phyloP scores from a whole-genome alignment of 352 stramenopile genomes.

The Phytophthora tubulina region DNA sequence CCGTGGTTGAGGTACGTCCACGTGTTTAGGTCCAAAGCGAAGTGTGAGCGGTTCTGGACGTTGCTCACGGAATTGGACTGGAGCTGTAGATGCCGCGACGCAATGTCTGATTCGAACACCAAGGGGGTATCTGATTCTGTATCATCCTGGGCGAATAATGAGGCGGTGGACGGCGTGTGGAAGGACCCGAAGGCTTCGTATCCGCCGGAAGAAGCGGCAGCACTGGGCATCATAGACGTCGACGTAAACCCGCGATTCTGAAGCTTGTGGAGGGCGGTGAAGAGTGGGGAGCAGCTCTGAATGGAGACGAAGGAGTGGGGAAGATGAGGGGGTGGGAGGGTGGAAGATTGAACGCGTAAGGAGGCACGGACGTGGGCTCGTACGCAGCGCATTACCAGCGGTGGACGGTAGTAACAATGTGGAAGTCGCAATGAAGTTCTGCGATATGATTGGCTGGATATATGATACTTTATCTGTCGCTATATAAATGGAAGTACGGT shows the following conservation, averaged over 20 bases:
- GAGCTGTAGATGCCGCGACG: conserved; percentile 27
- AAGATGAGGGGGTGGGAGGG: neutral
- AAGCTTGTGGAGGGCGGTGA: conserved; percentile 13
- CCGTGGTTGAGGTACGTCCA: conserved; percentile 97
- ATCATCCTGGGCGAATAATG: conserved; percentile 55
- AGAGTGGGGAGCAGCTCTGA: neutral
- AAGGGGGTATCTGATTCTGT: conserved; percentile 7
- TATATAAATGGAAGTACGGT: too few species aligned
- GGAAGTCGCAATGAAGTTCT: neutral
- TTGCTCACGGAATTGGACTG: conserved; percentile 29
- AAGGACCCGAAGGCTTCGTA: conserved; percentile 86
- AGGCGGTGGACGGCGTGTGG: conserved; percentile 67
- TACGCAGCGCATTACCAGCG: conserved; percentile 10
- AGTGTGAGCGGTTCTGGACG: conserved; percentile 47
- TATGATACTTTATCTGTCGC: too few species aligned
- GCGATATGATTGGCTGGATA: neutral
- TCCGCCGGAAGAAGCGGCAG: conserved; percentile 21
- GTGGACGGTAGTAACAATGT: too few species aligned
- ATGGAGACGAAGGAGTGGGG: neutral
- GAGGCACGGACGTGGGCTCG: neutral
- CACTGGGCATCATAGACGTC: conserved; percentile 4
- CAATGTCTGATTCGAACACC: conserved; percentile 31
- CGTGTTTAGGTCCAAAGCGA: conserved; percentile 58
- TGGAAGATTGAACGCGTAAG: neutral
- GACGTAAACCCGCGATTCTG: conserved; percentile 16